Base-by-base conservation (phyloP, 805 yeast species). In the Hanseniaspora jakobsenii region DNA sequence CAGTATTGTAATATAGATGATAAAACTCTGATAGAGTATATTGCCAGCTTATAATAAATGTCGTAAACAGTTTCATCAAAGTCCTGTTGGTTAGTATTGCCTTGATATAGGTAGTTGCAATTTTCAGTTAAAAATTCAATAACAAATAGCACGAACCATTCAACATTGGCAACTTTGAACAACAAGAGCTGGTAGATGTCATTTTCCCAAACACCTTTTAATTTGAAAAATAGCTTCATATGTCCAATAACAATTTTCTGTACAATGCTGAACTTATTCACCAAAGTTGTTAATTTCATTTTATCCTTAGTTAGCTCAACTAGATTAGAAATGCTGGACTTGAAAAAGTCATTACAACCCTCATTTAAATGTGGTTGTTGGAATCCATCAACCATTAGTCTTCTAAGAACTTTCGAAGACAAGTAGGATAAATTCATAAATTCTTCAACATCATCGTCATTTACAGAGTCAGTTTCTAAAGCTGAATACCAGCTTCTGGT, bases 361-460 rank as follows among this genome's bases (percentile, higher is more conserved):
- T 59, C 60, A 44, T 72, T 73, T 36, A 77, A 71, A 49, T 82
- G 77, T 1, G 84, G 81, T 49, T 72, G 69, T 36, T 79, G 84
- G 52, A 71, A 78, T 0, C 94, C 94, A 54, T 80, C 89, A 2
- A 78, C 77, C 2, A 85, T 67, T 16, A 81, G 68, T 49, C 94
- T 67, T 52, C 94, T 67, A 24, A 82, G 60, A 23, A 75, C 77
- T 59, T 91, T 89, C 49, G 87, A 67, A 27, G 85, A 71, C 38
- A 83, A 57, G 58, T 87, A 86, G 14, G 91, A 82, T 17, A 84
- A 71, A 56, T 81, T 83, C 73, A 83, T 71, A 17, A 70, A 59
- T 2, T 74, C 68, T 24, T 76, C 58, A 53, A 52, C 50, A 12
- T 57, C 56, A 4, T 49, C 74, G 48, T 51, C 50, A 29, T 46